Evolutionary conservation across 768 basidiomycete genomes (phyloP).

Genomic region (Phlegmacium glaucopus): DNA sequence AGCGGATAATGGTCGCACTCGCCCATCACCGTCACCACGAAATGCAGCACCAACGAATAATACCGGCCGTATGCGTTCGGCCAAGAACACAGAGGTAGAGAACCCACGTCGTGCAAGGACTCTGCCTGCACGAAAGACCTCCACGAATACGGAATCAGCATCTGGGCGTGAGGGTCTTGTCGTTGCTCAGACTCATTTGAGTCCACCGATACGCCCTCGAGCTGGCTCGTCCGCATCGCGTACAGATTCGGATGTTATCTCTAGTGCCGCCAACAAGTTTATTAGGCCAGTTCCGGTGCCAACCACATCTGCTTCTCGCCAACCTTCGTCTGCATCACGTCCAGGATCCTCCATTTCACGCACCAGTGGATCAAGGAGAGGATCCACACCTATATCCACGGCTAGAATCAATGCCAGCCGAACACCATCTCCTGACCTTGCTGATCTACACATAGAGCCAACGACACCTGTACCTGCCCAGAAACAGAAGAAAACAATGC

Average conservation of each 20-base stretch:
- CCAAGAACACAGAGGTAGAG: conserved; percentile 10
- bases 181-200: conserved; percentile 5
- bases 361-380: neutral
- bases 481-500: conserved; percentile 17
- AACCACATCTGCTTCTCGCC: conserved; percentile 8
- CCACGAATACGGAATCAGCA: conserved; percentile 12
- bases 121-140: conserved; percentile 23
- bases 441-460: conserved; percentile 28
- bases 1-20: neutral
- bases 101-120: conserved; percentile 27
- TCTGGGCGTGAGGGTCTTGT: conserved; percentile 14
- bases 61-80: conserved; percentile 2
- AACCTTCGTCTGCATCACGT: conserved; percentile 13
- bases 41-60: neutral
- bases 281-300: conserved; percentile 6
- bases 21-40: conserved; percentile 1
- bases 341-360: conserved; percentile 9
- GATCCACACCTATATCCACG: conserved; percentile 7
- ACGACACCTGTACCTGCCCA: conserved; percentile 30
- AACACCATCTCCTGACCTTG: conserved; percentile 42
- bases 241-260: conserved; percentile 12
- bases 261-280: conserved; percentile 5
- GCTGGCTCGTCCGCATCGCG: conserved; percentile 27
- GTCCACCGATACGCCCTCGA: conserved; percentile 17
- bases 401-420: conserved; percentile 16